Percentiles rank a stretch among this genome's conserved stretches.
Conservation (phyloP, 1,284 basidiomycete genomes). For the Mycena sp. region DNA sequence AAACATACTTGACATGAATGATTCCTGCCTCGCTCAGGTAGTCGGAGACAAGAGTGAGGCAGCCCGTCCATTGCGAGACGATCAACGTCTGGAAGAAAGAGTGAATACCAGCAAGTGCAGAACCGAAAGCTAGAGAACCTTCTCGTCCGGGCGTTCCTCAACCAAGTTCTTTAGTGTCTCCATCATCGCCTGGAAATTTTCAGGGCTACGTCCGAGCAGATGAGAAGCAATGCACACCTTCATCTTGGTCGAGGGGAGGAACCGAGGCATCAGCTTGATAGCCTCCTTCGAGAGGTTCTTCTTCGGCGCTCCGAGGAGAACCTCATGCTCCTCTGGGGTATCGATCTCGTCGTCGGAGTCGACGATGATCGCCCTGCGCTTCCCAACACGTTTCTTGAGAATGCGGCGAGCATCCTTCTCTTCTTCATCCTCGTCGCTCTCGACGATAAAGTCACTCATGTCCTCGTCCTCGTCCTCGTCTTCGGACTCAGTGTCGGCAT, state of each 20-base stretch:
- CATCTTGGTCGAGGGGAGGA: constrained; percentile 72
- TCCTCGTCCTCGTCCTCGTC: constrained; percentile 52
- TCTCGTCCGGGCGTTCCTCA: constrained; percentile 62
- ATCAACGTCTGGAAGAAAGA: constrained; percentile 54
- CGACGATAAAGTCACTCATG: constrained; percentile 63
- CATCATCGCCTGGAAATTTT: constrained; percentile 62
- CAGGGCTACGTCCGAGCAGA: neutral
- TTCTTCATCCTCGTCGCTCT: constrained; percentile 58
- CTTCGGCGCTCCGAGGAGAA: constrained; percentile 51
- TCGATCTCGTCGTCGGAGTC: constrained; percentile 58
- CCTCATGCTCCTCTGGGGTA: constrained; percentile 48
- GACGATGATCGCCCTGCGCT: constrained; percentile 46
- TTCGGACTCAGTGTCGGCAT: constrained; percentile 41
- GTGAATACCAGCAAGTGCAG: neutral
- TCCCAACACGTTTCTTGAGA: constrained; percentile 48
- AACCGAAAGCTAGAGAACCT: constrained; percentile 46
- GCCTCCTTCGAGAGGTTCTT: constrained; percentile 39
- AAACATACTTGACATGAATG: constrained; percentile 59
- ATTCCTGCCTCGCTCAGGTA: constrained; percentile 61
- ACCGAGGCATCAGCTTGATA: constrained; percentile 55
- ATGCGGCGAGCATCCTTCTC: constrained; percentile 52
- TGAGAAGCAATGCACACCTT: constrained; percentile 52
- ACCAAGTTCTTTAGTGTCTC: constrained; percentile 50
- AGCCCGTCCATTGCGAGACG: constrained; percentile 70
- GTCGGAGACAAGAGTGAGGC: constrained; percentile 61